Base-by-base conservation (phyloP, 805 yeast genomes). In the Debaryomyces prosopidis region DNA sequence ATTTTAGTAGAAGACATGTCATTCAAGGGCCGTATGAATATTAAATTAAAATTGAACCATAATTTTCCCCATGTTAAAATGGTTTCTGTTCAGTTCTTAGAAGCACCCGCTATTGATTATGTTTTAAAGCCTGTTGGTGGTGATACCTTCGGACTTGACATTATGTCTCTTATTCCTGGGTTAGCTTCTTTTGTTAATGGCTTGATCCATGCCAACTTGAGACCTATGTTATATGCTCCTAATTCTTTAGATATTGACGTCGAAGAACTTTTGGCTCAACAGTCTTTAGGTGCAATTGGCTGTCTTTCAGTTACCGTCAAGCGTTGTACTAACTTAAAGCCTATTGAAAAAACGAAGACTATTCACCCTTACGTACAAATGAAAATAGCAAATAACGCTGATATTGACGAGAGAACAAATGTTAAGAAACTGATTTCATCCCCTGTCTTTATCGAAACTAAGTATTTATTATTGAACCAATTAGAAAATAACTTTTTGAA, bases 61-160 rank as follows among this genome's bases (percentile, higher is more conserved):
- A 75, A 76, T 55, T 86, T 87, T 63, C 96, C 96, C n/a, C 90
- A 87, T 56, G 85, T 87, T 47, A 82, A 82, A 49, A 65, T 80
- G 54, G 88, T 87, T 7, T 81, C 89, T 15, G 71, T 87, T 45
- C 85, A 83, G 50, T 80, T 87, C 56, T 69, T 87, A 57, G 92
- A 87, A 62, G 85, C 92, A 15, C 94, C 94, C 32, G 73, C 77
- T 26, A 85, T 87, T 58, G 91, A 85, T 59, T 87, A 86, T 62
- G 85, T 82, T 16, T 77, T 87, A 71, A 87, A 87, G 61, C 96
- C 96, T 8, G 85, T 87, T 43, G 94, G 94, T 62, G 94, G 95
- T 68, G 92, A 87, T 61, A 84, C 91, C n/a, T 76, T 87, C 48
- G 96, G 96, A 49, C 59, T 87, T 36, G 96, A 87, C 68, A 79